Evolutionary conservation across 306 rosid species (phyloP).

Genomic region (Cicer yamashitae): DNA sequence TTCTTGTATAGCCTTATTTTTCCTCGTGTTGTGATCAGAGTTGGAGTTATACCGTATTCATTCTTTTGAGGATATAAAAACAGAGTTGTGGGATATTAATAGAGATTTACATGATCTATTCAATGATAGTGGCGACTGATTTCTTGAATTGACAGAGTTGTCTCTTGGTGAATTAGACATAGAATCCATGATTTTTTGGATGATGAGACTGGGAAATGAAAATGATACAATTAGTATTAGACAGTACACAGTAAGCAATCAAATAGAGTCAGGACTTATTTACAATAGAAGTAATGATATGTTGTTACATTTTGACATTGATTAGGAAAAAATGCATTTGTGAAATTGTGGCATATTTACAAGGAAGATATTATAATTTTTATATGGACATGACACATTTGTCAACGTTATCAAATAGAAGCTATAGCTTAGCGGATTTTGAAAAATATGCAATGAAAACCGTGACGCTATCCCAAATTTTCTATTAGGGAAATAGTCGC

Average conservation of each 20-base stretch:
- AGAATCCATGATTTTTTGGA: neutral
- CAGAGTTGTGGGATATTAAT: neutral
- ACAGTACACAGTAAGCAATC: neutral
- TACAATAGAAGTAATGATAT: neutral
- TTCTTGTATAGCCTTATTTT: neutral
- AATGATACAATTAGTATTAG: neutral
- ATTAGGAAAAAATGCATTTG: neutral
- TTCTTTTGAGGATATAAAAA: neutral
- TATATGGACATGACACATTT: neutral
- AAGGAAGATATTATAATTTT: neutral
- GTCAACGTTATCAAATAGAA: neutral
- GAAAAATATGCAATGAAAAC: neutral
- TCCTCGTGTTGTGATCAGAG: no score
- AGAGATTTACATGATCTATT: neutral
- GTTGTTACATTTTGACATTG: slow-evolving; percentile 1
- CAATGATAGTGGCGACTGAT: no score
- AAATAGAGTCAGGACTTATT: neutral
- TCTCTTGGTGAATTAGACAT: neutral
- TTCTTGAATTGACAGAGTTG: no score
- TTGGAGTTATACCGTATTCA: no score
- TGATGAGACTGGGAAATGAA: neutral
- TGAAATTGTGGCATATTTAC: neutral
- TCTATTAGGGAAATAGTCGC: neutral
- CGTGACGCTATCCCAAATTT: neutral
- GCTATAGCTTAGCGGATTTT: neutral